phyloP scores from a whole-genome alignment of 768 basidiomycete species.

The Boletus eberwhitei region DNA sequence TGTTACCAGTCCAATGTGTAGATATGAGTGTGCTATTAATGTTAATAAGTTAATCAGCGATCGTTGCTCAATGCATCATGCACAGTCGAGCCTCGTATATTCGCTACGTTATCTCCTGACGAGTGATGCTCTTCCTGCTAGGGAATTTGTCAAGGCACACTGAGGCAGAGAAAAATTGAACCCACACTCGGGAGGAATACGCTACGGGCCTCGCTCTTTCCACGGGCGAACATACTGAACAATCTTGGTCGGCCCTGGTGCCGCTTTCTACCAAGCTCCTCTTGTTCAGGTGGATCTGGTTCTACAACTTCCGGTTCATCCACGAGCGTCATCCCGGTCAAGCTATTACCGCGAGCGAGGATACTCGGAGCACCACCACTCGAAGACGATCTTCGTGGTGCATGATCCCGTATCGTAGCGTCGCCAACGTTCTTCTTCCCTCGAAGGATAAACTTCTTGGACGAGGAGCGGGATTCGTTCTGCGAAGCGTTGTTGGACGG shows the following conservation, averaged over 20 bases:
- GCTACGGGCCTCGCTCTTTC: constrained; percentile 12
- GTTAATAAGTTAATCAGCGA: constrained; percentile 8
- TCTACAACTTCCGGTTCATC: constrained; percentile 42
- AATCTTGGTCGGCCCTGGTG: constrained; percentile 30
- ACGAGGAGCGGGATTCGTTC: constrained; percentile 24
- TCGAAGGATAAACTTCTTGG: constrained; percentile 21
- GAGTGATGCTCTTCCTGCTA: constrained; percentile 5
- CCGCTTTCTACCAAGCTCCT: constrained; percentile 9
- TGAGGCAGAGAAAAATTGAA: background rate
- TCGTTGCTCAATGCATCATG: constrained; percentile 2
- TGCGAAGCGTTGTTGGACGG: constrained; percentile 36
- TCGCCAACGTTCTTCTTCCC: constrained; percentile 16
- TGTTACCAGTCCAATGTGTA: background rate
- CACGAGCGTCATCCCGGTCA: constrained; percentile 34
- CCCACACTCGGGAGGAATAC: constrained; percentile 14
- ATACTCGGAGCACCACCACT: constrained; percentile 4
- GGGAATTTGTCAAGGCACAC: background rate
- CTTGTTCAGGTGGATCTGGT: constrained; percentile 14
- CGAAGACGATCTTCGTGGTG: constrained; percentile 23
- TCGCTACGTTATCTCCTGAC: background rate
- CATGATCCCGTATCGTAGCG: constrained; percentile 8
- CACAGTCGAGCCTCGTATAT: constrained; percentile 1
- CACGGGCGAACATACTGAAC: constrained; percentile 29
- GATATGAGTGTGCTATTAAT: background rate
- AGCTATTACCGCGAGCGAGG: background rate